These are phyloP conservation scores for Punica granatum DNA, from an alignment of 345 rosid genomes.

Conservation along the genomic window DNA sequence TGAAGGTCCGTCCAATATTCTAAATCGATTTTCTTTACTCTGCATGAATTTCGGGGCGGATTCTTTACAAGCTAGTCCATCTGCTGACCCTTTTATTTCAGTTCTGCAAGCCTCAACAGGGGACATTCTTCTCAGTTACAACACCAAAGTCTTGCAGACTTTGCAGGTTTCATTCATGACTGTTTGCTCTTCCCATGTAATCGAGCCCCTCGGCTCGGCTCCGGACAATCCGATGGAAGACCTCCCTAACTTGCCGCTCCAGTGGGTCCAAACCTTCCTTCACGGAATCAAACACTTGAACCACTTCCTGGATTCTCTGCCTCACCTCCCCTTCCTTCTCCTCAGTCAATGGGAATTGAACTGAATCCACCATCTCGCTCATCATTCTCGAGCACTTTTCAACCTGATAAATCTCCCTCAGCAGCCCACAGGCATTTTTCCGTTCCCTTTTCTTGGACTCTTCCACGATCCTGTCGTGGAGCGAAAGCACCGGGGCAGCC, in stretches of 20 bases:
- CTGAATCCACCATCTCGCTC: conserved; percentile 61
- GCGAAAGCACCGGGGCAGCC: conserved; percentile 50
- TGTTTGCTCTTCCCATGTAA: conserved; percentile 36
- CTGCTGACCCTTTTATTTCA: not conserved
- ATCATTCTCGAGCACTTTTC: conserved; percentile 53
- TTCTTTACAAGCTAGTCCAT: not conserved
- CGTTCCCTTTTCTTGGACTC: conserved; percentile 73
- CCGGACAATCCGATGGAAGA: conserved; percentile 70
- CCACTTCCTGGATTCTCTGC: conserved; percentile 54
- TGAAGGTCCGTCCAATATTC: not conserved
- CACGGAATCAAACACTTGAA: conserved; percentile 35
- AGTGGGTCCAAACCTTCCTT: conserved; percentile 68
- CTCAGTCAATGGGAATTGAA: conserved; percentile 58
- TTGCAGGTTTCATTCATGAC: conserved; percentile 17
- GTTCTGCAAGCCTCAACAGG: not conserved
- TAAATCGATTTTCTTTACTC: not conserved
- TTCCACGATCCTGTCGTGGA: conserved; percentile 73
- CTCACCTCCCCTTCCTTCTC: conserved; percentile 58
- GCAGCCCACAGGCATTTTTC: conserved; percentile 65
- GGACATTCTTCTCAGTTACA: not conserved
- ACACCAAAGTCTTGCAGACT: not conserved
- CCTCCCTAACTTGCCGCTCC: conserved; percentile 75
- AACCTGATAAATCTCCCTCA: conserved; percentile 76
- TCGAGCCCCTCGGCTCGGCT: conserved; percentile 83
- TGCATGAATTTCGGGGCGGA: not conserved